Evolutionary conservation across 106 monocot species (phyloP).

Genomic region (Platanthera zijinensis): DNA sequence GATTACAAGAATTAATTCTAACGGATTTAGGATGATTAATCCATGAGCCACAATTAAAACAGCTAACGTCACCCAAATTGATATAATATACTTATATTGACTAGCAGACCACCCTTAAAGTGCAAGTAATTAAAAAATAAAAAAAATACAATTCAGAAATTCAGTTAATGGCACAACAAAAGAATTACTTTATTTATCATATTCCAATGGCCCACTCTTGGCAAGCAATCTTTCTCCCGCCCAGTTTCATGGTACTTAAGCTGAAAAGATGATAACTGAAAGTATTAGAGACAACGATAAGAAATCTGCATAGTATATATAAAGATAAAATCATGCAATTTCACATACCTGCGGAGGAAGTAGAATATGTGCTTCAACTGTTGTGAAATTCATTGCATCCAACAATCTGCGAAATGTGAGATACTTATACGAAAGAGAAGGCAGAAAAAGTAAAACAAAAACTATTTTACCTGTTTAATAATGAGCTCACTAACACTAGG

Average conservation of each 20-base stretch:
- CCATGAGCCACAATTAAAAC: too few species aligned
- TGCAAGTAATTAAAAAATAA: too few species aligned
- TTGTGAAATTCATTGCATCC: constrained; percentile 35
- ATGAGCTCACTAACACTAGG: constrained; percentile 36
- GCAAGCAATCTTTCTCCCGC: constrained; percentile 41
- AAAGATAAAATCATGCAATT: neutral
- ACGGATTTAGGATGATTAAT: too few species aligned
- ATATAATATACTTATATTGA: too few species aligned
- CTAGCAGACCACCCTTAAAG: too few species aligned
- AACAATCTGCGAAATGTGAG: constrained; percentile 22
- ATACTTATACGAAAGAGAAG: too few species aligned
- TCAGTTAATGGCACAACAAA: neutral
- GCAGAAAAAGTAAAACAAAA: neutral
- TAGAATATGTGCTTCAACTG: constrained; percentile 49
- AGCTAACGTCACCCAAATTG: too few species aligned
- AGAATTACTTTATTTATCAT: constrained; percentile 49
- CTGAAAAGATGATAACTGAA: constrained; percentile 5
- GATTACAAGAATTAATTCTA: too few species aligned
- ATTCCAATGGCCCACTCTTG: constrained; percentile 58
- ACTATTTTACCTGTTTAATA: constrained; percentile 32
- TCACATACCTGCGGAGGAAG: constrained; percentile 45
- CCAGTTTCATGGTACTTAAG: constrained; percentile 59
- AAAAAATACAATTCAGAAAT: too few species aligned
- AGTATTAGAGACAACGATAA: too few species aligned
- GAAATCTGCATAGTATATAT: too few species aligned